Evolutionary conservation across 176 grass and related monocot species (phyloP).

Genomic region (Miscanthus lutarioriparius): DNA sequence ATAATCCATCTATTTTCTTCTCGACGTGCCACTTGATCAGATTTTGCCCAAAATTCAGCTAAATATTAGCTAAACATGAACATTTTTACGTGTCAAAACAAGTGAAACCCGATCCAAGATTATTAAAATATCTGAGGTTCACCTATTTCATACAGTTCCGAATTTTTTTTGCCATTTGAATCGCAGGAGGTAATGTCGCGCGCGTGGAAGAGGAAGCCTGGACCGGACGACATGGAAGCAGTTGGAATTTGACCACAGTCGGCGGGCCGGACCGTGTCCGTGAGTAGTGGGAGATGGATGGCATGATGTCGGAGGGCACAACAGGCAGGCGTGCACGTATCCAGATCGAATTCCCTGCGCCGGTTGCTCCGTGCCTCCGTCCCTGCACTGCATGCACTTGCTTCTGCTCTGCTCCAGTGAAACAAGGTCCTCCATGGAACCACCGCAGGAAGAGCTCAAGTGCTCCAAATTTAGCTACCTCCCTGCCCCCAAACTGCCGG

Average conservation of each 20-base stretch:
- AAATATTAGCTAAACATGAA: too few relatives aligned
- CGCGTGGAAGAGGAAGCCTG: too few relatives aligned
- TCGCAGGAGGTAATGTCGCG: too few relatives aligned
- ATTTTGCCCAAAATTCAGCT: too few relatives aligned
- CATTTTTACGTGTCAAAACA: too few relatives aligned
- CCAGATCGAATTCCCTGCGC: background rate
- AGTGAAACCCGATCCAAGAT: too few relatives aligned
- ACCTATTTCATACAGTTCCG: too few relatives aligned
- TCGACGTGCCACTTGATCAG: too few relatives aligned
- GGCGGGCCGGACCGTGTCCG: background rate
- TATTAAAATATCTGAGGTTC: too few relatives aligned
- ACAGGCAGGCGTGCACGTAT: background rate
- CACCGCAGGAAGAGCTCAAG: slow-evolving; percentile 37
- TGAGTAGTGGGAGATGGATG: background rate
- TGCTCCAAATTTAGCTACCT: slow-evolving; percentile 37
- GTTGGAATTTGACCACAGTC: background rate
- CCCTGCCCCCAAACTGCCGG: background rate
- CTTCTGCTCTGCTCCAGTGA: background rate
- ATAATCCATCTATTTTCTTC: too few relatives aligned
- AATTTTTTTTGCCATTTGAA: too few relatives aligned
- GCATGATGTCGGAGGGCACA: background rate
- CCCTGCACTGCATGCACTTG: background rate
- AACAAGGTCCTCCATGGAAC: slow-evolving; percentile 25
- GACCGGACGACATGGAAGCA: too few relatives aligned
- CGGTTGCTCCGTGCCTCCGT: slow-evolving; percentile 24